phyloP scores from a whole-genome alignment of 192 early-diverging fungal genomes.

The Umbelopsis sp. region DNA sequence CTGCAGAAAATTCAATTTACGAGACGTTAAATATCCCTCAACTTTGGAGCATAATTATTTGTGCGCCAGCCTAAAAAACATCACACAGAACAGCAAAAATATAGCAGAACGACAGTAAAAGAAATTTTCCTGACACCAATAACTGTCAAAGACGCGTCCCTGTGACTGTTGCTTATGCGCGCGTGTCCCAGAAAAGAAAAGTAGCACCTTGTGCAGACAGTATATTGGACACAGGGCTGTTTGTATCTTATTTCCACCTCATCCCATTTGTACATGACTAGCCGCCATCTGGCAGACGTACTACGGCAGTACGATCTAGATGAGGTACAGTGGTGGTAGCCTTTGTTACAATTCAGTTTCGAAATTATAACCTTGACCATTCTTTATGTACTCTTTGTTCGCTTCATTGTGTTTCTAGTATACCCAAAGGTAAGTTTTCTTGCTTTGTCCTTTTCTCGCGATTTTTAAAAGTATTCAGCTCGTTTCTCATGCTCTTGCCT shows the following conservation, averaged over 20 bases:
- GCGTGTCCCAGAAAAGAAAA: conserved; percentile 12
- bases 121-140: neutral
- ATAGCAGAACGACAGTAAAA: no score
- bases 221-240: neutral
- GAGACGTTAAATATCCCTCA: no score
- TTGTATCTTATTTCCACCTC: neutral
- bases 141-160: neutral
- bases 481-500: no score
- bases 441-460: neutral
- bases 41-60: no score
- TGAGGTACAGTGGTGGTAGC: neutral
- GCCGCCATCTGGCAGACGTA: conserved; percentile 18
- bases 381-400: no score
- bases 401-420: neutral
- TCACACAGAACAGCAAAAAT: no score
- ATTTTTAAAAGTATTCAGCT: no score
- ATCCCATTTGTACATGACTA: neutral
- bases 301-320: conserved; percentile 19
- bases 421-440: neutral
- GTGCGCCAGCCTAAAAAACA: no score
- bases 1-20: no score
- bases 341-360: neutral
- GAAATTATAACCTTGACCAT: neutral
- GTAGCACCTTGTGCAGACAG: neutral
- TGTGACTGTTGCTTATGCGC: neutral